Evolutionary conservation across 2,329 filamentous ascomycete genomes (phyloP), one percentile per base, ranked within the genome.

Genomic region (Xylaria hypoxylon): DNA sequence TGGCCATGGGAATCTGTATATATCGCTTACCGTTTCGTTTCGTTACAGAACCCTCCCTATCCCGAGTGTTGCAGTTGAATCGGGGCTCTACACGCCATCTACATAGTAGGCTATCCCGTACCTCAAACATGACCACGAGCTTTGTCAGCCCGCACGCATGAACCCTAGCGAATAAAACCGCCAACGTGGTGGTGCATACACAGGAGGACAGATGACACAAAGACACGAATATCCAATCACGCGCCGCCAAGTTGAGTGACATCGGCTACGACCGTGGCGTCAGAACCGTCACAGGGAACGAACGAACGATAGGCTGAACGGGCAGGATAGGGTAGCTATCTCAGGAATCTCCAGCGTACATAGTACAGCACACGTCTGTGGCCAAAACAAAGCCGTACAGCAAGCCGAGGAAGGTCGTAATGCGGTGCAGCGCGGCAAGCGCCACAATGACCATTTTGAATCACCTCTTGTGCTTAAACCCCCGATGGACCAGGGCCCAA

Each of bases 251-350:
- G 64, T 64, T 38, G 64, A 64, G 64, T 64, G 45, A 42, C 56
- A 67, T 64, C 56, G 53, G 50, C 60, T 67, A 59, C 64, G 50
- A 59, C 60, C 19, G 60, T 67, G 64, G 60, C 64, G 64, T 59
- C 44, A 38, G 42, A 24, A 42, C 52, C 22, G 26, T 24, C 35
- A 53, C n/a, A 35, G 51, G 8, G 51, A 55, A 28, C 35, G 24
- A 44, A 28, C 35, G 22, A 11, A 42, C 52, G n/a, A 55, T 55
- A 55, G 52, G 52, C 24, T 31, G 15, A 11, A 22, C 35, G 35
- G 24, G 42, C 15, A 11, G 10, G 35, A 38, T 15, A 15, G 35
- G 6, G 10, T 38, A 28, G 15, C n/a, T 15, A 53, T 42, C 15
- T 55, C 24, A 42, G 22, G 35, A 10, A 15, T 42, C 35, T 40